Percentiles rank a stretch among this genome's conserved stretches.
Evolutionary conservation across 192 early-diverging fungal genomes (phyloP).

Genomic region (Mortierella antarctica): DNA sequence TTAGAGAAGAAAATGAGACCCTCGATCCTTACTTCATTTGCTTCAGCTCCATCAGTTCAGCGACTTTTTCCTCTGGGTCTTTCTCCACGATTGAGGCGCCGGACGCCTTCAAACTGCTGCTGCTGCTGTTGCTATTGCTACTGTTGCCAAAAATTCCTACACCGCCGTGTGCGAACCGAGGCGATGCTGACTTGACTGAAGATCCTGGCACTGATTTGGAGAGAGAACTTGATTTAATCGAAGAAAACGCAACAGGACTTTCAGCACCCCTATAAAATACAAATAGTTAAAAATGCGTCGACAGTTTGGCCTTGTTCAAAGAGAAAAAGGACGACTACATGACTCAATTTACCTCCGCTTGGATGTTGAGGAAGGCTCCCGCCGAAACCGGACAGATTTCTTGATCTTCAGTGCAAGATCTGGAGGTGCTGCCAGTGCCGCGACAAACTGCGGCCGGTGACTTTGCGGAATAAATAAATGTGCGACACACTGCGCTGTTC

Average conservation of each 20-base stretch:
- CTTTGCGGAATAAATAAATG: slow-evolving; percentile 24
- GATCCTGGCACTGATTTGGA: not conserved
- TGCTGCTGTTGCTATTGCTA: no score
- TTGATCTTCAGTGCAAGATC: slow-evolving; percentile 23
- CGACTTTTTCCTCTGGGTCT: slow-evolving; percentile 39
- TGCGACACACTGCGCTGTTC: not conserved
- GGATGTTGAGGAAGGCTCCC: not conserved
- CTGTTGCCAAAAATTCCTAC: no score
- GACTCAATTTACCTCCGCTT: slow-evolving; percentile 40
- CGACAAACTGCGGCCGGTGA: slow-evolving; percentile 4
- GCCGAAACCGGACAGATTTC: slow-evolving; percentile 34
- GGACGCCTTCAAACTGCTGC: no score
- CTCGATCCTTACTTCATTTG: slow-evolving; percentile 28
- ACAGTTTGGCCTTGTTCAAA: not conserved
- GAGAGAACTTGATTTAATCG: not conserved
- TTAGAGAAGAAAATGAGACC: not conserved
- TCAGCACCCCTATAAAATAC: slow-evolving; percentile 1
- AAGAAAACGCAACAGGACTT: not conserved
- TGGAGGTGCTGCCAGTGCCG: slow-evolving; percentile 14
- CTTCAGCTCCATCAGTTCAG: slow-evolving; percentile 41
- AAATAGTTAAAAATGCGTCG: not conserved
- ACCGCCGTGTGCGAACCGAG: no score
- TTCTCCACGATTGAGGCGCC: slow-evolving; percentile 6
- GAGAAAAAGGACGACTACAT: not conserved
- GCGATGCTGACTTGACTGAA: no score